Evolutionary conservation across 2,329 filamentous ascomycete species (phyloP).

Genomic region (Talaromyces sp.): DNA sequence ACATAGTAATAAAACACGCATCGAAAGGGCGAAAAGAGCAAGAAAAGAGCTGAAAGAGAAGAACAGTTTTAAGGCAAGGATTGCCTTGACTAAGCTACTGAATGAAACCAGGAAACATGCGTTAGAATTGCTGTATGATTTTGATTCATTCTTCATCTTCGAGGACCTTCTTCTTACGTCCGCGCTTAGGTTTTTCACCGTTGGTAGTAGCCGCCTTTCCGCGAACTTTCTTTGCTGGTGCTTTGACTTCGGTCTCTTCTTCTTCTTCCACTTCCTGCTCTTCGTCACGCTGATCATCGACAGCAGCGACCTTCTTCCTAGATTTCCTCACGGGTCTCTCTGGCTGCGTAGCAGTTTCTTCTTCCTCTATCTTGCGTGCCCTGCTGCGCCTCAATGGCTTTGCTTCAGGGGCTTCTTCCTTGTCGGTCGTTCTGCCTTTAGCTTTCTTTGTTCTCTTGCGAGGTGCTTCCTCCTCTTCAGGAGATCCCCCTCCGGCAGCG

Average conservation of each 20-base stretch:
- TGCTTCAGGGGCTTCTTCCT: slow-evolving; percentile 4
- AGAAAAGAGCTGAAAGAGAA: background rate
- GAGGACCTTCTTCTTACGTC: slow-evolving; percentile 12
- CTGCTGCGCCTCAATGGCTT: slow-evolving; percentile 11
- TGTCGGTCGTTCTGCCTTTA: slow-evolving; percentile 7
- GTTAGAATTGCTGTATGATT: background rate
- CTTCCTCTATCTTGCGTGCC: slow-evolving; percentile 6
- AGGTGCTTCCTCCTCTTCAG: slow-evolving; percentile 16
- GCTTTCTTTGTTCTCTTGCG: slow-evolving; percentile 9
- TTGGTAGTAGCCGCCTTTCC: slow-evolving; percentile 5
- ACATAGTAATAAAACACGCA: background rate
- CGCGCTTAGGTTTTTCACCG: slow-evolving; percentile 16
- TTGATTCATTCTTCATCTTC: slow-evolving; percentile 1
- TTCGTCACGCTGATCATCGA: background rate
- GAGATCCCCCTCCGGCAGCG: slow-evolving; percentile 15
- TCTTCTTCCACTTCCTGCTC: background rate
- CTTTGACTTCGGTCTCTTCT: background rate
- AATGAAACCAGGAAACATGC: too few species aligned
- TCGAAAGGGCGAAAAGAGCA: background rate
- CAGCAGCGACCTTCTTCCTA: slow-evolving; percentile 9
- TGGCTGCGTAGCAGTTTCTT: slow-evolving; percentile 12
- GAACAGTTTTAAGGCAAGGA: background rate
- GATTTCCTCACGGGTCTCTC: slow-evolving; percentile 19
- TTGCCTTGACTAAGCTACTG: background rate
- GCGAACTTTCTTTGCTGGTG: slow-evolving; percentile 5